Base-by-base conservation (phyloP, 75 land plant genomes). In the Sequoia sempervirens region DNA sequence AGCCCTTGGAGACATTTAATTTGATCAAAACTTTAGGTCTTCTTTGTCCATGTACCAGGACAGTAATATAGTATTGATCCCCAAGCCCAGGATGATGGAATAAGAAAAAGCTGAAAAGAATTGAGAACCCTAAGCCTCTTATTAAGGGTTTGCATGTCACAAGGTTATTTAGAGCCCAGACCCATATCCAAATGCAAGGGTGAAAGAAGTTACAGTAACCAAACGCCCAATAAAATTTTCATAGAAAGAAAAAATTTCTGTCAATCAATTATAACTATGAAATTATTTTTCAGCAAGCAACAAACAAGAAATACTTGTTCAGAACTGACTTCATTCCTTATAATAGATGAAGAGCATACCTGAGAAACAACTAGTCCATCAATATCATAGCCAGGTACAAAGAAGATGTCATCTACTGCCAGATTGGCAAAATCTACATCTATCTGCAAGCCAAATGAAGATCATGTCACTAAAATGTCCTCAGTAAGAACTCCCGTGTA, bases 311-410 rank as follows among this genome's bases (percentile, higher is more conserved):
- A 81, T 26, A 69, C 36, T 34, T 53, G 20, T 46, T 43, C 12
- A 75, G n/a, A 20, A 41, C 26, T 75, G 43, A 78, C 13, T 26
- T n/a, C 50, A 45, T 45, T 78, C 28, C 50, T 78, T 37, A 37
- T 46, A 58, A 85, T 61, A 11, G 53, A 13, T 41, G 30, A 53
- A 72, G 2, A 81, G 54, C 61, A 54, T 86, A 96, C 99, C 97
- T 96, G 97, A 83, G 95, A 91, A 82, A 92, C 91, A 70, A 96
- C 98, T 84, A 76, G 86, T 28, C 99, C 99, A 83, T 89, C 90
- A 69, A 94, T 85, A 73, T 92, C 90, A 87, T 94, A 97, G 4
- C 99, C 99, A 81, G 96, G 85, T 23, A 92, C 91, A 87, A 86
- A 88, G 81, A 94, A 96, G 53, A 94, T 83, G 72, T 97, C 94